Percentiles rank a stretch among this genome's conserved stretches.
phyloP scores from a whole-genome alignment of 2,329 filamentous ascomycete genomes.

The Beauveria sp. region DNA sequence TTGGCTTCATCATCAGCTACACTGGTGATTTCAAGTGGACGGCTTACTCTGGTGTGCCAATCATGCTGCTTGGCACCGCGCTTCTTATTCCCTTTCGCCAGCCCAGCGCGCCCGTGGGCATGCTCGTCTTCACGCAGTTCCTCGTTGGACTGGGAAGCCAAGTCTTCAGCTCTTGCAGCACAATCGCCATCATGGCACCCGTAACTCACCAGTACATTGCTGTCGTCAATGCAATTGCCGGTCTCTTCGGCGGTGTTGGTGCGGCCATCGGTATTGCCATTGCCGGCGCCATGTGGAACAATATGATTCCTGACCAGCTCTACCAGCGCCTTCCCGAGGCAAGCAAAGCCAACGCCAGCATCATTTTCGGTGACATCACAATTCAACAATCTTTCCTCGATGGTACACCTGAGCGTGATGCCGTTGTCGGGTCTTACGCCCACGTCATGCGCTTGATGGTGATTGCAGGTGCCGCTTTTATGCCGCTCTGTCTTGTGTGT shows the following conservation, averaged over 20 bases:
- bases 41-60: constrained; percentile 30
- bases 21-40: constrained; percentile 41
- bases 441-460: constrained; percentile 32
- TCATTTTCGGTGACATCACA: constrained; percentile 40
- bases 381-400: constrained; percentile 42
- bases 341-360: constrained; percentile 24
- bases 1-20: constrained; percentile 37
- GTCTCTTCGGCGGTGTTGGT: constrained; percentile 53
- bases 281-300: constrained; percentile 55
- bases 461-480: constrained; percentile 29
- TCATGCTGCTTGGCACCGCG: constrained; percentile 35
- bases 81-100: constrained; percentile 37
- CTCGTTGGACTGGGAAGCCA: constrained; percentile 41
- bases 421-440: constrained; percentile 50
- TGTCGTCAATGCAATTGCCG: constrained; percentile 47
- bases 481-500: constrained; percentile 27
- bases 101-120: constrained; percentile 29
- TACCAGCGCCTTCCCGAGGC: constrained; percentile 34
- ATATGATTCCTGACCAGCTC: constrained; percentile 38
- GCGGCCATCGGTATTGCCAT: constrained; percentile 50
- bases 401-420: constrained; percentile 41
- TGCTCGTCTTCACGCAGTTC: constrained; percentile 50
- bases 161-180: constrained; percentile 34
- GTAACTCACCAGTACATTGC: constrained; percentile 50
- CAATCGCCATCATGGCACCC: constrained; percentile 50